Base-by-base conservation (phyloP, 1,139 yeast genomes). In the Yamadazyma dendronema region DNA sequence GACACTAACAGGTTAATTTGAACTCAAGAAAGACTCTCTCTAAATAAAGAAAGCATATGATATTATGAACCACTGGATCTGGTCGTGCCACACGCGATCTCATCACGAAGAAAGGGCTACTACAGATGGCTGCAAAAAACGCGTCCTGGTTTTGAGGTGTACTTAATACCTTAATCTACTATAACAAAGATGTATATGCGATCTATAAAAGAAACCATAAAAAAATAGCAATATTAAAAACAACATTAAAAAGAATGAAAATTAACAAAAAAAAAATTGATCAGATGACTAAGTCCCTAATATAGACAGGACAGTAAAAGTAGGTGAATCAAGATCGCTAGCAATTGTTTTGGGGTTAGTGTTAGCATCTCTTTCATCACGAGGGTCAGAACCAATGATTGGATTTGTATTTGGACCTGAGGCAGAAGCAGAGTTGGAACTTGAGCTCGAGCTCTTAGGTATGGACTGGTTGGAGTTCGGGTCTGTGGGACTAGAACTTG, bases 241-340 rank as follows among this genome's bases (percentile, higher is more conserved):
- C n/a, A n/a, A 26, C 7, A 23, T 22, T 6, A 13, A 13, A 28
- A 17, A 28, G 23, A 28, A 17, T 15, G 31, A 8, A 27, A 27
- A 13, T n/a, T 13, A 6, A 8, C 17, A 31, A 14, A 31, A 15
- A 17, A 27, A 12, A 17, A 26, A 19, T 19, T 19, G 9, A 9
- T n/a, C n/a, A n/a, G n/a, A n/a, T 15, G 13, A 21, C 22, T 31
- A 46, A 13, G 42, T 39, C 11, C 61, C 62, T 36, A 61, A 51
- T 37, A 62, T 54, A 12, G 66, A 54, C 13, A 62, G 59, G 2
- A 62, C 59, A 10, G 59, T 57, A 35, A 47, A 59, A 3, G 62
- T 40, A n/a, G 42, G 45, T 14, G 43, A 39, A 17, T 17, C 22
- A 9, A 33, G 25, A 16, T 35, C 41, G 22, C 14, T 33, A 16